Evolutionary conservation across 768 basidiomycete species (phyloP), one percentile per base, ranked within the genome.

Genomic region (Antrodiella citrinella): DNA sequence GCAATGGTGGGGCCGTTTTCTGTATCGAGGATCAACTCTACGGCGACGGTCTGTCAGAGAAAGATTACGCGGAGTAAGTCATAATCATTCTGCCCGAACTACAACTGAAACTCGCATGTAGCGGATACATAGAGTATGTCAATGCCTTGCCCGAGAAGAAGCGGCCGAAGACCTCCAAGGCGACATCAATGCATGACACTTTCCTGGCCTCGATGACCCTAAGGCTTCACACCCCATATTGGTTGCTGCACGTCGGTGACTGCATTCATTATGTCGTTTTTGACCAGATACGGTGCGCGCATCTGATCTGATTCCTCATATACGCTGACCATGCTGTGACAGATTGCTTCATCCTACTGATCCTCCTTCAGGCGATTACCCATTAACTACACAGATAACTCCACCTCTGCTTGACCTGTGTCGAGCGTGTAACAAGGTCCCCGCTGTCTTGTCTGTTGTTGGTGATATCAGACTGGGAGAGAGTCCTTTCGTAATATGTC

Each of bases 261-360:
- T 92, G 90, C 59, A 87, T 91, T 57, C 90, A 92, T 59, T 86
- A 82, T 61, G 56, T 90, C 19, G 75, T 84, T 19, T 54, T 91
- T 35, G 81, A 88, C 52, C 76, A 85, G 54, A 82, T 92, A 53
- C 75, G 91, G 90, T 79, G 57, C 39, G 64, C 22, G 40, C 12
- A 30, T 45, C 23, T 13, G 9, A 44, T 24, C 22, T 25, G 13
- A 44, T 47, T 21, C 50, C 26, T 20, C 15, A 3, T 18, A 50
- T 41, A 7, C 25, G 15, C 25, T 7, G 45, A 50, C 39, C 35
- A 22, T 57, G 30, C 3, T 43, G 41, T 44, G 43, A 26, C 51
- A 91, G 88, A 55, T 63, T 83, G 18, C 68, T 72, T 24, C 81
- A 86, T 57, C 66, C 72, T 3, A 66, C 74, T 1, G 89, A 91